Evolutionary conservation across 371 early-diverging fungal genomes (phyloP), one percentile per base, ranked within the genome.

Genomic region (Lichtheimia ornata): DNA sequence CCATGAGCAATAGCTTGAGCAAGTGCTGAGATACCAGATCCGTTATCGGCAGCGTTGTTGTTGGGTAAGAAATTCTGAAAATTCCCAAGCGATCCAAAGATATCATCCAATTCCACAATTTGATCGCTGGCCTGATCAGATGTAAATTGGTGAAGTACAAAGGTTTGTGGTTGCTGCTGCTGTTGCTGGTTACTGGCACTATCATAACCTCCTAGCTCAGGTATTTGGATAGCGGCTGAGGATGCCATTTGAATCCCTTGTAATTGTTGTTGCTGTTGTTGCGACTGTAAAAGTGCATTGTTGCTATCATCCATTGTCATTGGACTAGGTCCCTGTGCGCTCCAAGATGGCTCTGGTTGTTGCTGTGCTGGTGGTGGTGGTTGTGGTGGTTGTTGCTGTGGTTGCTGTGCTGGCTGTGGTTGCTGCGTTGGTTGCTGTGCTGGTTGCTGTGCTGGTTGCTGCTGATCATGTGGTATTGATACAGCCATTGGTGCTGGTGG

Each of bases 81-180:
- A 54, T 59, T 60, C 18, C 66, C 60, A 66, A 72, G 68, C 4
- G 72, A 59, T 20, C 71, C 73, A 60, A 79, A 76, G 11, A 73
- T 80, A 64, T 76, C 72, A 50, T 80, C 75, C 14, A 80, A 55
- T 50, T 75, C 66, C 9, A 77, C 67, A 25, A 72, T 70, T 57
- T 74, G 74, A 67, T 80, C 73, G 59, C 66, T 67, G 50, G 73
- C 75, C 56, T 80, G 81, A 63, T 76, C 77, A 55, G 81, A 75
- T 20, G 75, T 80, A 50, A 65, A 79, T 35, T 76, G 74, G 43
- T 74, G 77, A 12, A 79, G 59, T 24, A 71, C 70, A 56, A 79
- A 76, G 7, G 56, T 63, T 57, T 63, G 63, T 14, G 50, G 63
- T 50, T 58, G 58, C 22, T 43, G 35, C 56, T 30, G 41, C 24